Conservation (phyloP, 352 stramenopile species). For the Phytophthora boehmeriae region DNA sequence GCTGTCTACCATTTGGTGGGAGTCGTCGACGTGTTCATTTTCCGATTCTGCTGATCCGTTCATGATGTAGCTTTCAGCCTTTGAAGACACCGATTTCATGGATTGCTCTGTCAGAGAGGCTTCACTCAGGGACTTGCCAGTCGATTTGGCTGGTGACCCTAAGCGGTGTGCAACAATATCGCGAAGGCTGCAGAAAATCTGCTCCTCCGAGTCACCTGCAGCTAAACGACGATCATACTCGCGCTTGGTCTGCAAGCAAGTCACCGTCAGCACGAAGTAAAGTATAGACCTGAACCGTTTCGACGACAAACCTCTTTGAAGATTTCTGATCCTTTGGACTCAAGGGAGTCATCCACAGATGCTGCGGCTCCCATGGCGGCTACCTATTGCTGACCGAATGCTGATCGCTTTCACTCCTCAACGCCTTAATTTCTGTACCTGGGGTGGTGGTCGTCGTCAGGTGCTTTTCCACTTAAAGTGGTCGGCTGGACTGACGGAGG, state of each 20-base stretch:
- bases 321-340: conserved; percentile 16
- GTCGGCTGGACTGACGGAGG: background rate
- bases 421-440: conserved; percentile 8
- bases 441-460: conserved; percentile 8
- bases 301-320: conserved; percentile 26
- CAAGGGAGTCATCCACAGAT: conserved; percentile 14
- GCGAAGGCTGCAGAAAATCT: conserved; percentile 50
- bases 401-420: background rate
- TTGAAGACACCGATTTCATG: conserved; percentile 4
- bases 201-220: conserved; percentile 44
- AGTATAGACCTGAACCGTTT: background rate
- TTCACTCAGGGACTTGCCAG: background rate
- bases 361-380: conserved; percentile 30
- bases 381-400: background rate
- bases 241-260: conserved; percentile 29
- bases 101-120: background rate
- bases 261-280: background rate
- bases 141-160: background rate
- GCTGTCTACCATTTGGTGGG: conserved; percentile 3
- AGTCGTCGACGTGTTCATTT: conserved; percentile 1
- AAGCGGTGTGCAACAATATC: conserved; percentile 33
- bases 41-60: conserved; percentile 9
- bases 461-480: conserved; percentile 19
- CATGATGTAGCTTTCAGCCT: conserved; percentile 1
- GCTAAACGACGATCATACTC: conserved; percentile 45